These are phyloP conservation scores for Chaetomium sp. DNA, from an alignment of 2,329 filamentous ascomycete species.

Conservation along the genomic window DNA sequence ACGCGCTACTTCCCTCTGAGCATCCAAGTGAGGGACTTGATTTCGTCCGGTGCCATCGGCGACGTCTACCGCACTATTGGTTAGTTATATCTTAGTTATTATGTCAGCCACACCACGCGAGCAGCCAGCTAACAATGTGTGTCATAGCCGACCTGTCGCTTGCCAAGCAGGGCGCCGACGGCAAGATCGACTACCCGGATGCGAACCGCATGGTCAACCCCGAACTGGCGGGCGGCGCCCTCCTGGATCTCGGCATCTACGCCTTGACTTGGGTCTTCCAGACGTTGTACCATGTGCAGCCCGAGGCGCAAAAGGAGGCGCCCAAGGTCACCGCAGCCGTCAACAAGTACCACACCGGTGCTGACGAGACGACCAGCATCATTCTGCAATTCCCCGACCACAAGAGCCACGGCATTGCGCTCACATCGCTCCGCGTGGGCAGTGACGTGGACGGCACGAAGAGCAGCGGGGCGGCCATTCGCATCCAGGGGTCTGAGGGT, in stretches of 20 bases:
- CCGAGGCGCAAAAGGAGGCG: slow-evolving; percentile 57
- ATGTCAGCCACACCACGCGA: too few relatives aligned
- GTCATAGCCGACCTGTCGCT: slow-evolving; percentile 53
- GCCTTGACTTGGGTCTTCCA: slow-evolving; percentile 88
- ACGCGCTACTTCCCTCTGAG: slow-evolving; percentile 83
- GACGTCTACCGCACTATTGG: slow-evolving; percentile 54
- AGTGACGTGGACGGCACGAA: slow-evolving; percentile 56
- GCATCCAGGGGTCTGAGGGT: slow-evolving; percentile 72
- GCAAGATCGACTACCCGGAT: slow-evolving; percentile 49
- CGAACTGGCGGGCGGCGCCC: slow-evolving; percentile 72
- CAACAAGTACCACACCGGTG: slow-evolving; percentile 65
- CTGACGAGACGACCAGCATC: slow-evolving; percentile 72
- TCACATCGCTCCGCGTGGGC: slow-evolving; percentile 56
- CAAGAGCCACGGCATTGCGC: slow-evolving; percentile 65
- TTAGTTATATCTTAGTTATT: slow-evolving; percentile 25
- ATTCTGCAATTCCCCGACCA: slow-evolving; percentile 66
- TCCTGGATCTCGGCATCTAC: slow-evolving; percentile 85
- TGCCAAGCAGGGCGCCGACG: slow-evolving; percentile 51
- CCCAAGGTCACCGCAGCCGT: slow-evolving; percentile 65
- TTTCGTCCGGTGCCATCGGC: slow-evolving; percentile 49
- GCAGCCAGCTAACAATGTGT: not conserved
- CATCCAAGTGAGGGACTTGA: slow-evolving; percentile 64
- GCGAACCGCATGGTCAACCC: slow-evolving; percentile 73
- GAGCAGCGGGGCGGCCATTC: slow-evolving; percentile 59
- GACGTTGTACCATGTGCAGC: slow-evolving; percentile 74